Evolutionary conservation across 2,329 filamentous ascomycete species (phyloP).

Genomic region (Pyrenophora graminea): DNA sequence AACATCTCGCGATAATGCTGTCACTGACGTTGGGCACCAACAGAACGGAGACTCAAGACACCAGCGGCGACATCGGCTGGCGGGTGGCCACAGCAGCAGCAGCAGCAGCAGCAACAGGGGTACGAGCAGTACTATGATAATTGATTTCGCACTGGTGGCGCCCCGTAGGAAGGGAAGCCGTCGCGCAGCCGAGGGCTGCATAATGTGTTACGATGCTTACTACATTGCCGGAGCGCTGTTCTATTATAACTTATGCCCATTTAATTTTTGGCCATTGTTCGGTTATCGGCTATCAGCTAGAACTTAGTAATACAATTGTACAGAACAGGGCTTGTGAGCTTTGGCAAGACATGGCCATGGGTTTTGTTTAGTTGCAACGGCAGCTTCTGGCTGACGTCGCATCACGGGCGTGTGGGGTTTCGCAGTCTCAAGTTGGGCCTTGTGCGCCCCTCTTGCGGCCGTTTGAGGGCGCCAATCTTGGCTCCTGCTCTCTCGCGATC

Average conservation of each 20-base stretch:
- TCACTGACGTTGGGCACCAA: conserved; percentile 34
- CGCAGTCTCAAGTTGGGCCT: conserved; percentile 4
- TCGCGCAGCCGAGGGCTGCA: conserved; percentile 25
- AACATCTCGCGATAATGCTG: conserved; percentile 17
- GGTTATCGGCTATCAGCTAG: neutral
- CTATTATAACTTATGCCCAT: conserved; percentile 8
- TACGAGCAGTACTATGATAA: conserved; percentile 48
- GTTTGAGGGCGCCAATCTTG: neutral
- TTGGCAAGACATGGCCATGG: conserved; percentile 1
- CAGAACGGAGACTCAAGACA: conserved; percentile 51
- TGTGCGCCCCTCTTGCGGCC: neutral
- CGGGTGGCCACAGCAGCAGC: conserved; percentile 38
- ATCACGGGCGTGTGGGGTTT: neutral
- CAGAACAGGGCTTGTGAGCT: neutral
- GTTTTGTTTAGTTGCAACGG: no score
- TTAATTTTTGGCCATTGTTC: conserved; percentile 4
- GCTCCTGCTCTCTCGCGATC: neutral
- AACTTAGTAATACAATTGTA: conserved; percentile 19
- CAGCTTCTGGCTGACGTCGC: neutral
- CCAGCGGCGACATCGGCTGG: conserved; percentile 43
- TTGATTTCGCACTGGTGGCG: conserved; percentile 39
- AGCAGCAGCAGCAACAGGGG: conserved; percentile 45
- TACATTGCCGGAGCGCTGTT: conserved; percentile 33
- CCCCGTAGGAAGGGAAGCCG: conserved; percentile 30
- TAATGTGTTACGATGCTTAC: conserved; percentile 31